Evolutionary conservation across 1,284 basidiomycete genomes (phyloP), one percentile per base, ranked within the genome.

Genomic region (Moesziomyces parantarcticus): DNA sequence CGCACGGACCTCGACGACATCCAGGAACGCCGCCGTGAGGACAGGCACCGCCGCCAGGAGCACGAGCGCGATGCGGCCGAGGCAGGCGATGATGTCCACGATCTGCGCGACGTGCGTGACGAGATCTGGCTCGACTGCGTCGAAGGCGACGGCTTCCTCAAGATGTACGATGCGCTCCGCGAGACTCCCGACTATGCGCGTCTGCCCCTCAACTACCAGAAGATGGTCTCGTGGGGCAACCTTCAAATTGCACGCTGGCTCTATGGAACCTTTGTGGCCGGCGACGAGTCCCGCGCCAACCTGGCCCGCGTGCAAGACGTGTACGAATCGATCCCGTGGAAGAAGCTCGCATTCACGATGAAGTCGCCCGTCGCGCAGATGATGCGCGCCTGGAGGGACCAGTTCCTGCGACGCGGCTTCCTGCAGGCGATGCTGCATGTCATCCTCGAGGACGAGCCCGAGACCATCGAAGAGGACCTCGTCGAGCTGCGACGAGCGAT

Each of bases 91-190:
- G 78, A 79, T 23, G 78, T 82, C 34, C 69, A 79, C 43, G 77
- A 77, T 21, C 66, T 82, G 49, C 78, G 78, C 42, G 68, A 76
- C 21, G 71, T 79, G 40, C 65, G 73, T 44, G 70, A 80, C 49
- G 61, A 72, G 22, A 66, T 83, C 55, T 81, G 80, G 78, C 59
- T 64, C 39, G 80, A 79, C 65, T 83, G 81, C 25, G 73, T 81
- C 43, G 76, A 79, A 41, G 75, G 75, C 5, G 77, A 81, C 48
- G 81, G 78, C 11, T 82, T 83, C 63, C 67, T 79, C 25, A 76
- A 78, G 58, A 74, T 73, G 61, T 76, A 69, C 58, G 73, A 75
- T 45, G 69, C 76, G 23, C 51, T 83, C 10, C 74, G 73, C 32
- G 60, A 72, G 50, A 74, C 75, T 39, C 50, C 62, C 2, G 62